Evolutionary conservation across 495 filamentous ascomycete species (phyloP), one percentile per base, ranked within the genome.

Genomic region (Aspergillus taichungensis): DNA sequence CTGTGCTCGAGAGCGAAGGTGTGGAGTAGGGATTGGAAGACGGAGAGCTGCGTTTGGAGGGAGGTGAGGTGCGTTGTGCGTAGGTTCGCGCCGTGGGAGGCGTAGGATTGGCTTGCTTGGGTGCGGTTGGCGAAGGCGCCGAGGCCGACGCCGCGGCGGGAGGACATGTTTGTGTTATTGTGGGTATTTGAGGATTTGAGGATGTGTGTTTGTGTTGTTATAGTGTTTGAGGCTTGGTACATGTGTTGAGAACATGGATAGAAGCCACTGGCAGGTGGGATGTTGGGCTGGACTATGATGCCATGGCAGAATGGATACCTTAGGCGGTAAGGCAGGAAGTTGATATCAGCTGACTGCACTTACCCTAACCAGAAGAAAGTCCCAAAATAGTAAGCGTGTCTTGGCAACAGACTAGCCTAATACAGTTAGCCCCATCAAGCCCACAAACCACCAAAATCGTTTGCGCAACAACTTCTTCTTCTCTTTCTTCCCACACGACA

Each of bases 1-100:
- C 82, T 86, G 68, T 98, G 92, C 36, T 88, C 92, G 46, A 86
- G 72, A n/a, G 88, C 86, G 64, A 97, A 98, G 57, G 88, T 86
- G 61, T 95, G 87, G 6, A 98, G 81, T 3, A 94, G 72, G 1
- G 87, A 87, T 51, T 94, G 90, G 75, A 98, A 98, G 55, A 97
- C 88, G 48, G 88, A 80, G 50, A 98, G 85, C 61, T 98, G 92
- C 10, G 87, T 95, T 41, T 83, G 78, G 39, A 98, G 79, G 3
- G 89, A 88, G 40, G 81, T 75, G 13, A 84, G 75, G 69, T 98
- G 87, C 28, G 81, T 76, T 35, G 78, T 81, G 40, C 88, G 87
- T 4, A 98, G 79, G n/a, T 72, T 77, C 45, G 78, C 79, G 59
- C 92, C 92, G 73, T 97, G 94, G 45, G 75, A 80, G 27, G 91